These are phyloP conservation scores for Fusarium sacchari DNA, from an alignment of 2,329 filamentous ascomycete genomes.

Conservation along the genomic window DNA sequence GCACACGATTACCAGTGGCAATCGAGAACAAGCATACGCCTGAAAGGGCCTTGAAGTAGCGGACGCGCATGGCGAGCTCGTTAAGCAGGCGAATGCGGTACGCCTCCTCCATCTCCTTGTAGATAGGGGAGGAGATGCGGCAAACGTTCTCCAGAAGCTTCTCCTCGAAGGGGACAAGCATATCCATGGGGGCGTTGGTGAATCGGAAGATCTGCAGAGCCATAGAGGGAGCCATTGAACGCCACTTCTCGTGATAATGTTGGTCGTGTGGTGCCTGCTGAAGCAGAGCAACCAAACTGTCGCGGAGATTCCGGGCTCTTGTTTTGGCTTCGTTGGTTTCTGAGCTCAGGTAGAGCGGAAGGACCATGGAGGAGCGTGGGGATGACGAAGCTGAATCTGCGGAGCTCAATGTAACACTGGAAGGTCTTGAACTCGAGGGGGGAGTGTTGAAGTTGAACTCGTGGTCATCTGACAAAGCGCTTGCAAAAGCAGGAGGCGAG, in stretches of 20 bases:
- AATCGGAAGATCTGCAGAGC: conserved; percentile 69
- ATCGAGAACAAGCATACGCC: conserved; percentile 65
- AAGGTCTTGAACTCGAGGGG: conserved; percentile 55
- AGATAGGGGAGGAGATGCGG: conserved; percentile 55
- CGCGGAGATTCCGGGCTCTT: conserved; percentile 61
- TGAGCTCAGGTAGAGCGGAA: conserved; percentile 51
- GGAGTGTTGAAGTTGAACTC: conserved; percentile 62
- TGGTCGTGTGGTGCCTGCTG: conserved; percentile 59
- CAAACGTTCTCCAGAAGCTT: conserved; percentile 58
- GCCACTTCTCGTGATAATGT: conserved; percentile 60
- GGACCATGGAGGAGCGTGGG: conserved; percentile 58
- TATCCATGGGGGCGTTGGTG: conserved; percentile 60
- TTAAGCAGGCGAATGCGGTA: conserved; percentile 61
- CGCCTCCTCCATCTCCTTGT: conserved; percentile 59
- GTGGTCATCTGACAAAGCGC: conserved; percentile 40
- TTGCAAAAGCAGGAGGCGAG: conserved; percentile 38
- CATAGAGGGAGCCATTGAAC: conserved; percentile 61
- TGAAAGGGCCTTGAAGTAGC: conserved; percentile 62
- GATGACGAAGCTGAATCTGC: conserved; percentile 61
- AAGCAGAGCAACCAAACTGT: conserved; percentile 64
- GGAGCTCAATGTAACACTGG: conserved; percentile 62
- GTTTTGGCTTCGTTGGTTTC: conserved; percentile 54
- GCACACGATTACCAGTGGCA: conserved; percentile 62
- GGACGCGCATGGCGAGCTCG: conserved; percentile 61
- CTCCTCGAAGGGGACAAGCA: conserved; percentile 60